These are phyloP conservation scores for Aspergillus texensis DNA, from an alignment of 2,329 filamentous ascomycete species.

Conservation along the genomic window DNA sequence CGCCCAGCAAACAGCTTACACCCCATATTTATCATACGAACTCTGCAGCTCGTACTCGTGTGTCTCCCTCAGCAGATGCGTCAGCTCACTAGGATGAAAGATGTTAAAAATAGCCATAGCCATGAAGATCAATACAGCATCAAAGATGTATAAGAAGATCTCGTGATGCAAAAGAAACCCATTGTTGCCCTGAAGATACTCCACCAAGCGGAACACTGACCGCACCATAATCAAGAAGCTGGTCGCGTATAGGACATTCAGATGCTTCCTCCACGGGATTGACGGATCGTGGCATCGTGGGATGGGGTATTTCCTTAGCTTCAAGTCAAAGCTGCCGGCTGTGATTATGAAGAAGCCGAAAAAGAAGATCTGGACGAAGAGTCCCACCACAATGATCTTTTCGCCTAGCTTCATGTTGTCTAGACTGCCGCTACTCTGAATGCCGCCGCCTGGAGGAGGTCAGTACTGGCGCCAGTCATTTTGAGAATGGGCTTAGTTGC, in stretches of 20 bases:
- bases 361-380: constrained; percentile 60
- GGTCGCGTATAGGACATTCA: constrained; percentile 15
- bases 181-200: constrained; percentile 12
- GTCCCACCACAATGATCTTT: constrained; percentile 56
- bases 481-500: no score
- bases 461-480: no score
- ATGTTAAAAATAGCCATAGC: constrained; percentile 14
- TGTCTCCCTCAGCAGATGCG: no score
- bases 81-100: constrained; percentile 1
- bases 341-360: constrained; percentile 57
- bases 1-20: no score
- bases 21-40: no score
- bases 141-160: constrained; percentile 18
- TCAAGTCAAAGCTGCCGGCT: constrained; percentile 9
- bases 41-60: no score
- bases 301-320: constrained; percentile 7
- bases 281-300: not conserved
- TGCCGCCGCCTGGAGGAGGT: not conserved
- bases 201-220: constrained; percentile 13
- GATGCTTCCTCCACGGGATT: constrained; percentile 12
- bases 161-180: constrained; percentile 12
- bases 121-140: constrained; percentile 19
- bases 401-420: constrained; percentile 20
- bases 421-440: constrained; percentile 13
- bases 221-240: constrained; percentile 17